These are phyloP conservation scores for Trichoderma sp. DNA, from an alignment of 2,329 filamentous ascomycete genomes.

Conservation along the genomic window DNA sequence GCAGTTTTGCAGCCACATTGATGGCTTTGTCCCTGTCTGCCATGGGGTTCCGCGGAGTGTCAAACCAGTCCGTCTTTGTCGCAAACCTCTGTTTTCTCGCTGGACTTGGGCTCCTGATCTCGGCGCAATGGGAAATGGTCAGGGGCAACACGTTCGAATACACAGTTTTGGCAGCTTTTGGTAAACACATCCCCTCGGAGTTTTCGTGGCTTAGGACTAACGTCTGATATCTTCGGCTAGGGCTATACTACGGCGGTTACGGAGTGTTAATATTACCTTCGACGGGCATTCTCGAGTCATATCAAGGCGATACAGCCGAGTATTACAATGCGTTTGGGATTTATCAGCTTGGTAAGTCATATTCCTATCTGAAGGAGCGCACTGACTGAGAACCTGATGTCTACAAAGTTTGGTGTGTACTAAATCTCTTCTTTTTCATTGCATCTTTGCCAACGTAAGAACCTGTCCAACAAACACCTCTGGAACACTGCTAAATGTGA, in stretches of 20 bases:
- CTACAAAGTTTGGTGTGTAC: background rate
- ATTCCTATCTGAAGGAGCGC: background rate
- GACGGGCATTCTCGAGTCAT: background rate
- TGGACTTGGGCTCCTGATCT: background rate
- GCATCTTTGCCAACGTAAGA: background rate
- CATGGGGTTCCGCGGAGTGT: background rate
- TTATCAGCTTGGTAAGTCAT: background rate
- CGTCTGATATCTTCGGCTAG: background rate
- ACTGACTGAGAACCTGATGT: background rate
- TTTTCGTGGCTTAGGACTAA: background rate
- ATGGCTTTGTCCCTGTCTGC: background rate
- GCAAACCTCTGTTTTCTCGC: slow-evolving; percentile 1
- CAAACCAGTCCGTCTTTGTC: background rate
- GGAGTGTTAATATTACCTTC: background rate
- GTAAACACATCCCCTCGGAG: background rate
- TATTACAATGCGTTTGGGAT: background rate
- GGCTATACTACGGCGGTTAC: background rate
- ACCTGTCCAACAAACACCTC: background rate
- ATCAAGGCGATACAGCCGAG: background rate
- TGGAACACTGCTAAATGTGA: background rate
- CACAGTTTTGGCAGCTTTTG: background rate
- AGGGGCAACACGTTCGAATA: background rate
- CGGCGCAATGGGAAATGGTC: background rate
- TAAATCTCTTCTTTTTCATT: background rate
- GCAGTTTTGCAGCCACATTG: background rate